phyloP scores from a whole-genome alignment of 1,284 basidiomycete species.

The Tilletia caries region DNA sequence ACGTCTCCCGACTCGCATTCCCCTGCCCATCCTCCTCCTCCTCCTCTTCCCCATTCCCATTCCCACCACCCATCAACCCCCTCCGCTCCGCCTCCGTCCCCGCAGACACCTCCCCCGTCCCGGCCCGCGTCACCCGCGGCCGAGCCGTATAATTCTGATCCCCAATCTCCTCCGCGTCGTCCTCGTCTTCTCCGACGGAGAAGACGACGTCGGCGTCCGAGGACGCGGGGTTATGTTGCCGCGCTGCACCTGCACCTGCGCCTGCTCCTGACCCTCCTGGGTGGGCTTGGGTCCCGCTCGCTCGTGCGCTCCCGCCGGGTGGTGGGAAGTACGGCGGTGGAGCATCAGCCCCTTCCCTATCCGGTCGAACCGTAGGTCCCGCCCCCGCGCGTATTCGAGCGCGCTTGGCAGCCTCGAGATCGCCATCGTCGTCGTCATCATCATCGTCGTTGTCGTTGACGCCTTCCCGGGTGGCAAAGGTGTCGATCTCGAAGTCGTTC shows the following conservation, averaged over 20 bases:
- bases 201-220: slow-evolving; percentile 36
- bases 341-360: neutral
- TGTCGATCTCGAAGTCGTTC: slow-evolving; percentile 76
- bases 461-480: slow-evolving; percentile 30
- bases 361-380: neutral
- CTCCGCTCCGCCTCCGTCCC: slow-evolving; percentile 13
- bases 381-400: neutral
- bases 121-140: neutral
- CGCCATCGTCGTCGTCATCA: slow-evolving; percentile 32
- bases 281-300: neutral
- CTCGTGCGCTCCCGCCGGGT: slow-evolving; percentile 2
- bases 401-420: slow-evolving; percentile 7
- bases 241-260: neutral
- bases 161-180: slow-evolving; percentile 20
- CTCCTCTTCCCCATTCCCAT: no score
- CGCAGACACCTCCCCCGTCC: neutral
- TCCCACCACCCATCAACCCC: slow-evolving; percentile 16
- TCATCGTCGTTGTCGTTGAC: slow-evolving; percentile 30
- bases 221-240: neutral
- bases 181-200: slow-evolving; percentile 40
- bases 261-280: neutral
- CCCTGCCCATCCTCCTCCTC: slow-evolving; percentile 23
- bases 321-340: neutral
- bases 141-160: slow-evolving; percentile 15
- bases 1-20: slow-evolving; percentile 24